Evolutionary conservation across 2,329 filamentous ascomycete genomes (phyloP).

Genomic region (Madurella fahalii): DNA sequence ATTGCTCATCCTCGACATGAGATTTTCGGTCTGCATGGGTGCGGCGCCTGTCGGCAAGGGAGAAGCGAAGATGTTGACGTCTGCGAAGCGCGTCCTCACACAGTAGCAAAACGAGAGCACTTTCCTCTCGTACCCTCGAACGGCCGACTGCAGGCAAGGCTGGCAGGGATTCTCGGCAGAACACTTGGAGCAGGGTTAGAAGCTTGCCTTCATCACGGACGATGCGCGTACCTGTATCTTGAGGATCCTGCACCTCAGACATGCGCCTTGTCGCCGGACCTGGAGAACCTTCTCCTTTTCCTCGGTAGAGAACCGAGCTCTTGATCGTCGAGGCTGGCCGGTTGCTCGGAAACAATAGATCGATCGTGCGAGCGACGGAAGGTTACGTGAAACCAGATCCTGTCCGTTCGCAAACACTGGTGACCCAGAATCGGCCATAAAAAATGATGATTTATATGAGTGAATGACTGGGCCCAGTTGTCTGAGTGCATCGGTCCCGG

Average conservation of each 20-base stretch:
- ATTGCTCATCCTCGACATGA: constrained; percentile 20
- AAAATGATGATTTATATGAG: neutral
- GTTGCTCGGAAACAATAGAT: constrained; percentile 18
- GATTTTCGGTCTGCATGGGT: constrained; percentile 22
- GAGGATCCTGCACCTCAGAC: constrained; percentile 29
- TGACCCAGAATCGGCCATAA: neutral
- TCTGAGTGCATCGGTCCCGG: neutral
- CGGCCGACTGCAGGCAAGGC: constrained; percentile 28
- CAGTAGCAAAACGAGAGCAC: constrained; percentile 31
- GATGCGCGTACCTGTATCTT: constrained; percentile 26
- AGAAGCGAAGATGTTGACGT: constrained; percentile 29
- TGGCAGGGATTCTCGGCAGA: constrained; percentile 28
- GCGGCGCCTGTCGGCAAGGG: neutral
- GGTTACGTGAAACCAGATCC: neutral
- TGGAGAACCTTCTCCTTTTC: constrained; percentile 26
- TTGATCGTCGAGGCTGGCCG: neutral
- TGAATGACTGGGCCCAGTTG: neutral
- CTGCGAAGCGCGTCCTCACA: constrained; percentile 28
- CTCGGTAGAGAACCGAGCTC: constrained; percentile 23
- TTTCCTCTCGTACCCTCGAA: constrained; percentile 27
- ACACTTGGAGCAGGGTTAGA: constrained; percentile 21
- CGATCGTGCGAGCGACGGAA: constrained; percentile 12
- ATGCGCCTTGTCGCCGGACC: constrained; percentile 28
- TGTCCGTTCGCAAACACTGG: neutral
- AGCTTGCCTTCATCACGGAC: too few relatives aligned